Base-by-base conservation (phyloP, 2,329 filamentous ascomycete species). In the Diaporthe eres region DNA sequence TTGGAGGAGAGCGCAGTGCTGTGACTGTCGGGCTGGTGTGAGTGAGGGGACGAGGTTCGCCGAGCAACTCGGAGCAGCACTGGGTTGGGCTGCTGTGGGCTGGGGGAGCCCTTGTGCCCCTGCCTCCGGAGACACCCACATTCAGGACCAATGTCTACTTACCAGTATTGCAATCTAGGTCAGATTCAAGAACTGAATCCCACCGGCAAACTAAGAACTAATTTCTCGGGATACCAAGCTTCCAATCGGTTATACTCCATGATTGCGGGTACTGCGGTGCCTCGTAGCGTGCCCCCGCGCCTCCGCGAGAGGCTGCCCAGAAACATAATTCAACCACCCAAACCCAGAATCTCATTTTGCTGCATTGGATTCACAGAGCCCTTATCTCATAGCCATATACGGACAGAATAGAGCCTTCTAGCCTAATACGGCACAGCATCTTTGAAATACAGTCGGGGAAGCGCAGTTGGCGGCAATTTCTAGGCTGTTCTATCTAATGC, bases 401-500 rank as follows among this genome's bases (percentile, higher is more conserved):
- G 13, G 22, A 28, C 7, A 10, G 2, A 2, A 42, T 6, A 7
- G 37, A 3, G 25, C 9, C 4, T 47, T 7, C 10, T 7, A 10
- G 34, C 31, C 17, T 9, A 58, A 13, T 10, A 53, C 3, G 15
- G 19, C 19, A 19, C 17, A 53, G 13, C n/a, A 8, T 47, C 25
- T 47, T 47, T 17, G n/a, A 12, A 22, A 47, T 3, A 19, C 15
- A 22, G 31, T 42, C 5, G 4, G n/a, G 17, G 4, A 12, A 39
- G 47, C 31, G 1, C 8, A 42, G 4, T 17, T 39, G 10, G 37
- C 58, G 31, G 13, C 12, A 55, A 49, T 34, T 15, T 39, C 6
- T 9, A 19, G 47, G 15, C 8, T 39, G 49, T 44, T 44, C 58
- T 51, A 51, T 73, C 68, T 55, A 63, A 63, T 71, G 57, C 28